Evolutionary conservation across 1,139 yeast species (phyloP), one percentile per base, ranked within the genome.

Genomic region (Sugiyamaella neomexicana): DNA sequence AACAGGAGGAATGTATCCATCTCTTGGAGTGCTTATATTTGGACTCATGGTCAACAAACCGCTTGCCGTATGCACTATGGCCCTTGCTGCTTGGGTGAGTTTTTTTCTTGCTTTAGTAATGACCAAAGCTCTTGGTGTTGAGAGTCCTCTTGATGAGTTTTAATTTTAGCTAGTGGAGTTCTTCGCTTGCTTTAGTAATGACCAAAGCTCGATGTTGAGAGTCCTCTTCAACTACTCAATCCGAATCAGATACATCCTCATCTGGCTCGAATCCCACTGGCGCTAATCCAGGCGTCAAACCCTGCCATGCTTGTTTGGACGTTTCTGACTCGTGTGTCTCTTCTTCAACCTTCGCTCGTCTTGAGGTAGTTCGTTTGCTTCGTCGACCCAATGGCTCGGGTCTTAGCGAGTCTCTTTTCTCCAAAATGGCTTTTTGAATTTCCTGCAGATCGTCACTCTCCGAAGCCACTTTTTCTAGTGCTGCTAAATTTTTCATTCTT

Each of bases 241-340:
- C 64, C 15, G 63, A 60, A 17, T 64, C 69, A 12, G 66, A 61
- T 10, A 42, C 52, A 31, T 50, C 56, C 53, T 76, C 76, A 25
- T 38, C 45, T 29, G 75, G 77, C 53, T 76, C 76, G 62, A 78
- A 79, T 50, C 85, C 96, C 17, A 89, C 95, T 13, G 96, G 96
- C 0, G 96, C 97, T 69, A 89, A 78, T 53, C 97, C 97, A 1
- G 96, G 97, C 0, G 97, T 89, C 55, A 89, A 76, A 12, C 95
- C 95, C 13, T 37, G 40, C 54, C 54, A 54, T 9, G 23, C 23
- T 6, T 17, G 58, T 74, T 44, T 32, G 20, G 42, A 54, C 12
- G 50, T 10, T 10, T 37, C 34, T 2, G 42, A 9, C 15, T 43
- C 46, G 34, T 42, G 49, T 8, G 56, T 56, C 17, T 59, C 57